Percentiles rank a stretch among this genome's conserved stretches.
phyloP scores from a whole-genome alignment of 352 stramenopile genomes.

The Phytophthora ohioensis region DNA sequence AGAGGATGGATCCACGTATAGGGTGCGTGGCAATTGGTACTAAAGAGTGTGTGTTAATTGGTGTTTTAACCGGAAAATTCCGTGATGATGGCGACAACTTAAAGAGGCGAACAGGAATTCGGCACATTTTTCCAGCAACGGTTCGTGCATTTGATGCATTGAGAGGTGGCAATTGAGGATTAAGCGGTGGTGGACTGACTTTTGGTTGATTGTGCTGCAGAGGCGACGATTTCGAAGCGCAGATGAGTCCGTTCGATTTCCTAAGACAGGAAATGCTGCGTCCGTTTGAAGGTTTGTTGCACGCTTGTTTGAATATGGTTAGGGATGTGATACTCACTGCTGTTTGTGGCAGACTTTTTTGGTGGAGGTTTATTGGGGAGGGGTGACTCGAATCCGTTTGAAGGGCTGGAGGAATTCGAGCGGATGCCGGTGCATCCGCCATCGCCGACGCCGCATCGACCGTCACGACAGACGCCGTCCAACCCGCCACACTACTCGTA shows the following conservation, averaged over 20 bases:
- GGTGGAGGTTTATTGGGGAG: conserved; percentile 48
- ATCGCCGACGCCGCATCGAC: conserved; percentile 49
- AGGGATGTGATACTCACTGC: background rate
- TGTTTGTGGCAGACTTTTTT: conserved; percentile 61
- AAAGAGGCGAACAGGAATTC: conserved; percentile 47
- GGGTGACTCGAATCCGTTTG: conserved; percentile 56
- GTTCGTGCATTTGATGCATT: conserved; percentile 35
- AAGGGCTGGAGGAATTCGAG: conserved; percentile 77
- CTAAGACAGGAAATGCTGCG: conserved; percentile 83
- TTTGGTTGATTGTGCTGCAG: conserved; percentile 32
- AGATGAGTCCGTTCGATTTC: conserved; percentile 87
- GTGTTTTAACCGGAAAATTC: background rate
- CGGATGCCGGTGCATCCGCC: conserved; percentile 62
- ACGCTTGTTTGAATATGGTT: background rate
- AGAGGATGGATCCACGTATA: conserved; percentile 68
- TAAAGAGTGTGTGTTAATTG: background rate
- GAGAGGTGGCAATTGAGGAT: background rate
- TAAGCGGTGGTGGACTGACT: background rate
- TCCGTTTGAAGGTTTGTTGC: conserved; percentile 68
- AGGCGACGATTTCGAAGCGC: conserved; percentile 76
- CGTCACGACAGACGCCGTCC: conserved; percentile 49
- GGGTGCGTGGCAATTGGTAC: conserved; percentile 31
- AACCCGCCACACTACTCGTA: conserved; percentile 84
- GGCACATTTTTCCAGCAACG: conserved; percentile 63
- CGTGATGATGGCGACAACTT: background rate